These are phyloP conservation scores for Flaveria linearis DNA, from an alignment of 129 eudicot species.

Conservation along the genomic window DNA sequence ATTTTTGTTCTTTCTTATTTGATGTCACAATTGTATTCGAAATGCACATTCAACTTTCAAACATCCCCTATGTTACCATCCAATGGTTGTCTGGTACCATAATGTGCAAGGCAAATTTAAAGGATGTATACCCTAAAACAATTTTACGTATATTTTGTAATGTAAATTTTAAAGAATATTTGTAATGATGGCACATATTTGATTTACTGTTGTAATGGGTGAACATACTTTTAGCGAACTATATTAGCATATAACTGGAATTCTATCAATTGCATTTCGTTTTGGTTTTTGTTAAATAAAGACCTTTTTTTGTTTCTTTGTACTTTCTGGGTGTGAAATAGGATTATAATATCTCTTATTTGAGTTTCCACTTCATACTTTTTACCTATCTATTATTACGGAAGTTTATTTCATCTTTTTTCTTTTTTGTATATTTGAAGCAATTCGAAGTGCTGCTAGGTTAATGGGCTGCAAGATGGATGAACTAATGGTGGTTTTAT, in stretches of 20 bases:
- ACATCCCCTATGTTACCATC: too few relatives aligned
- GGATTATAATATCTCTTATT: not conserved
- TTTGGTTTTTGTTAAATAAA: not conserved
- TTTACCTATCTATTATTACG: not conserved
- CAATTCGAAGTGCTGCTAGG: slow-evolving; percentile 60
- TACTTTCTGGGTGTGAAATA: not conserved
- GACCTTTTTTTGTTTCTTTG: not conserved
- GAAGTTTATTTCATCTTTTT: not conserved
- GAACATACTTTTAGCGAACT: too few relatives aligned
- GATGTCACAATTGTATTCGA: too few relatives aligned
- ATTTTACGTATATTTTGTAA: too few relatives aligned
- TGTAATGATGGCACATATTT: too few relatives aligned
- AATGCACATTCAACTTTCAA: too few relatives aligned
- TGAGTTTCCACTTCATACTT: not conserved
- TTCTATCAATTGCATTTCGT: not conserved
- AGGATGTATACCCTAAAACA: too few relatives aligned
- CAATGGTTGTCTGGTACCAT: too few relatives aligned
- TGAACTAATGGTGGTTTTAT: slow-evolving; percentile 57
- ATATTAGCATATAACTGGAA: not conserved
- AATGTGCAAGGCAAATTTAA: too few relatives aligned
- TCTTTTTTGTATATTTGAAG: slow-evolving; percentile 45
- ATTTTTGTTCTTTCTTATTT: too few relatives aligned
- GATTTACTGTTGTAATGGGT: too few relatives aligned
- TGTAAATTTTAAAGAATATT: too few relatives aligned
- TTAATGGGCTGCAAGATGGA: slow-evolving; percentile 69